Conservation (phyloP, 1,139 yeast species). For the Arxiozyma bovina region DNA sequence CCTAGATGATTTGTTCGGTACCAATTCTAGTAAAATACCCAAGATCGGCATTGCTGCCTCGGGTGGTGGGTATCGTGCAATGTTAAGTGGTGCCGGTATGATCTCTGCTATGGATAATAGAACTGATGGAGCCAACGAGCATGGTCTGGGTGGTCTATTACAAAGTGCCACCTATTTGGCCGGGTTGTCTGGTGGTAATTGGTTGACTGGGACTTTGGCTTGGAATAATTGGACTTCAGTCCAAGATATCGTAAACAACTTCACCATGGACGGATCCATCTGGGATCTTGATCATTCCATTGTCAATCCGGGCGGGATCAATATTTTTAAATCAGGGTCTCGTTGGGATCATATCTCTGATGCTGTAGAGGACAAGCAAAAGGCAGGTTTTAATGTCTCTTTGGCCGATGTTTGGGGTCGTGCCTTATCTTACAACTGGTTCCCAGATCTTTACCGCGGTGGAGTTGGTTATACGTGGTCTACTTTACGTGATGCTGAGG, state of each 20-base stretch:
- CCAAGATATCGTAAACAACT: conserved; percentile 40
- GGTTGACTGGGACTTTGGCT: conserved; percentile 58
- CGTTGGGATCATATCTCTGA: conserved; percentile 41
- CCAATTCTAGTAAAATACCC: conserved; percentile 30
- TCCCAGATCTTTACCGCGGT: conserved; percentile 44
- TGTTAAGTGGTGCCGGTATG: conserved; percentile 85
- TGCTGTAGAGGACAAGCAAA: conserved; percentile 42
- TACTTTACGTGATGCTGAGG: conserved; percentile 44
- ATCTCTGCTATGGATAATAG: conserved; percentile 72
- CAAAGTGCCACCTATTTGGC: conserved; percentile 66
- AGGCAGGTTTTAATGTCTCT: conserved; percentile 71
- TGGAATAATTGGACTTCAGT: conserved; percentile 75
- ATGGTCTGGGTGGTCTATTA: conserved; percentile 70
- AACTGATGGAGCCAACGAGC: conserved; percentile 46
- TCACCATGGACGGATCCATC: conserved; percentile 37
- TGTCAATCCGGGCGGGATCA: conserved; percentile 60
- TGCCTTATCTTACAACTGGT: conserved; percentile 67
- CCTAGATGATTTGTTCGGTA: conserved; percentile 28
- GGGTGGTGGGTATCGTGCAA: conserved; percentile 91
- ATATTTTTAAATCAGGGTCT: conserved; percentile 46
- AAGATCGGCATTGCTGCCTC: conserved; percentile 67
- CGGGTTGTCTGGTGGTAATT: conserved; percentile 39
- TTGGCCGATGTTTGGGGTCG: conserved; percentile 95
- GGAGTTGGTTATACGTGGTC: conserved; percentile 64
- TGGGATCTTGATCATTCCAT: conserved; percentile 61